Evolutionary conservation across 331 rosid genomes (phyloP).

Genomic region (Spiraea crenata): DNA sequence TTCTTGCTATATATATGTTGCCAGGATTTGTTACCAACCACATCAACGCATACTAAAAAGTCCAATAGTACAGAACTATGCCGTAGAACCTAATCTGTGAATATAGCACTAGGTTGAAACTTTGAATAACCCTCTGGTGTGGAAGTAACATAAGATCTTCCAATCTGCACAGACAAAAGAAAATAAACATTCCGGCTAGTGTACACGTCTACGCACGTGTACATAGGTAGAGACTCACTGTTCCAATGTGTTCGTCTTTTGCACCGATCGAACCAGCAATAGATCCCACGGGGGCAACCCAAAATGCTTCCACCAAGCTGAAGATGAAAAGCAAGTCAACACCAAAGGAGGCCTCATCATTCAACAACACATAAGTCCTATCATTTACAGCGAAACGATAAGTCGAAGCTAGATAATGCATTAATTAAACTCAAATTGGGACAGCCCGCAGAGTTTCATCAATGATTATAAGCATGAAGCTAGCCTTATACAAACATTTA

Average conservation of each 20-base stretch:
- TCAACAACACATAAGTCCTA: not conserved
- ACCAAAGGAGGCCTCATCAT: not conserved
- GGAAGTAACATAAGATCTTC: slow-evolving; percentile 43
- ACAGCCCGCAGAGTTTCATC: not conserved
- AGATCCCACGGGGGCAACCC: slow-evolving; percentile 60
- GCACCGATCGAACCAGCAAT: slow-evolving; percentile 58
- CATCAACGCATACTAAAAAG: not conserved
- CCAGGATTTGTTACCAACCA: too few relatives aligned
- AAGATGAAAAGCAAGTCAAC: slow-evolving; percentile 14
- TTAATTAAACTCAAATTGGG: not conserved
- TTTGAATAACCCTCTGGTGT: slow-evolving; percentile 41
- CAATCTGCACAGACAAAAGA: slow-evolving; percentile 27
- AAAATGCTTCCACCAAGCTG: slow-evolving; percentile 68
- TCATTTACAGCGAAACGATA: not conserved
- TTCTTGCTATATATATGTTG: not conserved
- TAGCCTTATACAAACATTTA: not conserved
- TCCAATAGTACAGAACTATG: slow-evolving; percentile 5
- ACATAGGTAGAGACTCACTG: too few relatives aligned
- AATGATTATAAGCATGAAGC: slow-evolving; percentile 14
- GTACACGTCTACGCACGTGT: not conserved
- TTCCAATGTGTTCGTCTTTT: too few relatives aligned
- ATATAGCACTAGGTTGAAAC: slow-evolving; percentile 39
- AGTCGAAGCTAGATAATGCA: not conserved
- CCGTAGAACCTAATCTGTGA: slow-evolving; percentile 45
- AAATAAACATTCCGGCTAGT: not conserved